phyloP scores from a whole-genome alignment of 129 eudicot species.

The Ambrosia artemisiifolia region DNA sequence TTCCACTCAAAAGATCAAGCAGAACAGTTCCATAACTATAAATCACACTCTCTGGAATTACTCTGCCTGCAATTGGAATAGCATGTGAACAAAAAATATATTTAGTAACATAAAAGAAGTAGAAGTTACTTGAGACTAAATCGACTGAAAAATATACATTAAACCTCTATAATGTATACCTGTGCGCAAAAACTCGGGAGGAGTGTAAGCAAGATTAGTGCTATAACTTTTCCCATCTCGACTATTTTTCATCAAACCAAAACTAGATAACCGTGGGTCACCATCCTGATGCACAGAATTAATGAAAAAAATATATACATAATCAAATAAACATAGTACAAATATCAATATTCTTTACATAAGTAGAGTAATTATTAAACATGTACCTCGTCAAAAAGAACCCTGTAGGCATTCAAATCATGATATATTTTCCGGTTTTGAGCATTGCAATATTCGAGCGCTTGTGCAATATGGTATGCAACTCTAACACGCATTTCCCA shows the following conservation, averaged over 20 bases:
- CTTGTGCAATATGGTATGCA: slow-evolving; percentile 80
- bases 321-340: not conserved
- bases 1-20: slow-evolving; percentile 67
- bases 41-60: slow-evolving; percentile 68
- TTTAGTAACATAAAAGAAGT: not conserved
- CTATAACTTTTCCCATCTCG: slow-evolving; percentile 98
- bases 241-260: slow-evolving; percentile 96
- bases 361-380: slow-evolving; percentile 7
- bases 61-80: slow-evolving; percentile 55
- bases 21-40: slow-evolving; percentile 75
- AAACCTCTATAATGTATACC: slow-evolving; percentile 40
- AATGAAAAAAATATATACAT: not conserved
- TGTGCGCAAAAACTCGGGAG: slow-evolving; percentile 94
- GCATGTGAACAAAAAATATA: not conserved
- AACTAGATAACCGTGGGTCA: slow-evolving; percentile 90
- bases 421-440: slow-evolving; percentile 87
- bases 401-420: slow-evolving; percentile 94
- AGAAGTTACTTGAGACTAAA: not conserved
- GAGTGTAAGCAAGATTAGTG: slow-evolving; percentile 96
- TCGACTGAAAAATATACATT: not conserved
- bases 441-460: slow-evolving; percentile 84
- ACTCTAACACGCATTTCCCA: slow-evolving; percentile 99
- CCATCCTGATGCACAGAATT: slow-evolving; percentile 55
- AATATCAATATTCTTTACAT: not conserved
- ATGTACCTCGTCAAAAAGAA: slow-evolving; percentile 90